Evolutionary conservation across 1,284 basidiomycete genomes (phyloP).

Genomic region (Cryptococcus maquisensis): DNA sequence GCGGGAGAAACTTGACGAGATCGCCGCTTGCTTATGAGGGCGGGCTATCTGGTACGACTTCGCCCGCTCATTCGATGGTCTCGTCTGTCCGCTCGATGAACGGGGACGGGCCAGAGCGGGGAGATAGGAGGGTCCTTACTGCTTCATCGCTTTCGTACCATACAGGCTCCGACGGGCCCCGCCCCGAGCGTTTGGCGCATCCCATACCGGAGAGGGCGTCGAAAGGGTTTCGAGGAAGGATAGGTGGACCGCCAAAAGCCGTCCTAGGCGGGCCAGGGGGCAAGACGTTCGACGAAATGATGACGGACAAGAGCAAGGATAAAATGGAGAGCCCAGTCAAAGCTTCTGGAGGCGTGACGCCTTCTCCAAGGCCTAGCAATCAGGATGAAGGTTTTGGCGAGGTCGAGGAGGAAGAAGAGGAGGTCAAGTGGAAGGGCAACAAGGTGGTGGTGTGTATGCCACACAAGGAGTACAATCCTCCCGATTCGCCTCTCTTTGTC

Average conservation of each 20-base stretch:
- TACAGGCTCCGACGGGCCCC: too few species aligned
- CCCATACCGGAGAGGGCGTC: conserved; percentile 2
- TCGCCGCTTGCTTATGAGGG: not conserved
- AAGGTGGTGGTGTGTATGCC: conserved; percentile 21
- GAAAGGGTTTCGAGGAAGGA: conserved; percentile 7
- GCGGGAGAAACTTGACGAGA: not conserved
- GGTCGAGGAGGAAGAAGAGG: not conserved
- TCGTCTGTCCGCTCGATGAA: not conserved
- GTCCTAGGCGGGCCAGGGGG: conserved; percentile 40
- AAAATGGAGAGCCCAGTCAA: not conserved
- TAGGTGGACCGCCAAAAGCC: conserved; percentile 38
- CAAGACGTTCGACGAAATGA: conserved; percentile 37
- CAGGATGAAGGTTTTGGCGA: too few species aligned
- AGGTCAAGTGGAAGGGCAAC: conserved; percentile 16
- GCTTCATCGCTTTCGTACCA: not conserved
- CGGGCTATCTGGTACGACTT: not conserved
- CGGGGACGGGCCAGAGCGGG: not conserved
- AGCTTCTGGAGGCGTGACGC: not conserved
- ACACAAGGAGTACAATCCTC: conserved; percentile 19
- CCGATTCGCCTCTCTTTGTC: conserved; percentile 16
- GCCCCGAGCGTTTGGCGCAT: not conserved
- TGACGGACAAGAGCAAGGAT: conserved; percentile 5
- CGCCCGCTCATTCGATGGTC: not conserved
- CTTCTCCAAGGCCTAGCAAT: not conserved
- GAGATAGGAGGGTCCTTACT: not conserved